Evolutionary conservation across 2,329 filamentous ascomycete species (phyloP).

Genomic region (Incumbomyces lentus): DNA sequence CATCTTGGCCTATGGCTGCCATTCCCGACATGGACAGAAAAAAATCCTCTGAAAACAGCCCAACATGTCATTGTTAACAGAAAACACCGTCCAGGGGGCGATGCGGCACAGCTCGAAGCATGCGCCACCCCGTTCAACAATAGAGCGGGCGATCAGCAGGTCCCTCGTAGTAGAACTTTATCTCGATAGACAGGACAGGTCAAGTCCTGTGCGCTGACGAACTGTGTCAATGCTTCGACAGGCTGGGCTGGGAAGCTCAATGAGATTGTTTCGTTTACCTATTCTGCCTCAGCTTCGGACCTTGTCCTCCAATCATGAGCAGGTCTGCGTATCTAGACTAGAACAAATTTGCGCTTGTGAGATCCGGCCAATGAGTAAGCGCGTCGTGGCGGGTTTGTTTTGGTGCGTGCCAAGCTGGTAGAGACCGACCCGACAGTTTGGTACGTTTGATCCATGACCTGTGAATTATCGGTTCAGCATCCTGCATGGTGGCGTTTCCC

Average conservation of each 20-base stretch:
- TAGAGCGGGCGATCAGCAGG: background rate
- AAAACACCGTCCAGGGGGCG: too few species aligned
- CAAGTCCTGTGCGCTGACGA: background rate
- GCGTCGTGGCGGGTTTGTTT: background rate
- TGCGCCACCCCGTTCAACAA: too few species aligned
- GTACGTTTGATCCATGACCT: background rate
- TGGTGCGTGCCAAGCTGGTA: background rate
- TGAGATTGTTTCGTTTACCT: background rate
- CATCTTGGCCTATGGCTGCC: too few species aligned
- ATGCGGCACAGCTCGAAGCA: too few species aligned
- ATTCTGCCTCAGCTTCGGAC: background rate
- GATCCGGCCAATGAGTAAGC: too few species aligned
- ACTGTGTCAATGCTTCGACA: background rate
- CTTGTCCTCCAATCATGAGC: background rate
- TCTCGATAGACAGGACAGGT: background rate
- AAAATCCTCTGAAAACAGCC: too few species aligned
- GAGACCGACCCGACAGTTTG: background rate
- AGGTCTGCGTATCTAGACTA: too few species aligned
- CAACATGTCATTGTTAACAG: too few species aligned
- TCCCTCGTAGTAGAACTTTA: background rate
- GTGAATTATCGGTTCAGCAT: background rate
- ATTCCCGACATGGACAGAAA: too few species aligned
- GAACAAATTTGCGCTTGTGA: too few species aligned
- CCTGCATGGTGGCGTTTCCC: slow-evolving; percentile 4
- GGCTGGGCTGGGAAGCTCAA: background rate